Conservation (phyloP, 1,284 basidiomycete species). For the Sparassis latifolia region DNA sequence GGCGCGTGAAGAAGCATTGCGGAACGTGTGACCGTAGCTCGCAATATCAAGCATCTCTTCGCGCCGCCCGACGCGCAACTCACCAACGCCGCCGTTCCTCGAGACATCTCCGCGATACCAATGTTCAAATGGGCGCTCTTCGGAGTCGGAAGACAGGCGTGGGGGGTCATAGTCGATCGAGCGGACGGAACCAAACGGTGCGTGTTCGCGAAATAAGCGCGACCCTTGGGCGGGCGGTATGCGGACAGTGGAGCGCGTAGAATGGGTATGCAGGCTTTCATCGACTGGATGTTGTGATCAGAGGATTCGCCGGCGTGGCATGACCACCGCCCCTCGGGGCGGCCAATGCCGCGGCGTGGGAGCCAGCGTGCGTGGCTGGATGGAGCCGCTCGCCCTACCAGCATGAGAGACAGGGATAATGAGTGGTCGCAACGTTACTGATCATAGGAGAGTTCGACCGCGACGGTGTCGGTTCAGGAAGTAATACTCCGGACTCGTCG, state of each 20-base stretch:
- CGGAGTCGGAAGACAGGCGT: conserved; percentile 63
- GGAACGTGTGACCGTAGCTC: conserved; percentile 57
- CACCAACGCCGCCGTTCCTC: conserved; percentile 74
- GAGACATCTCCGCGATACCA: conserved; percentile 79
- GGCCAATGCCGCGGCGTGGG: conserved; percentile 2
- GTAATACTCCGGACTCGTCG: conserved; percentile 10
- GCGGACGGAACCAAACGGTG: conserved; percentile 20
- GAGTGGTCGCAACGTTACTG: conserved; percentile 40
- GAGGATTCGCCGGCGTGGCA: conserved; percentile 5
- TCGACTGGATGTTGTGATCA: conserved; percentile 22
- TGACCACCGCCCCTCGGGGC: too few species aligned
- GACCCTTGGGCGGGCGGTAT: conserved; percentile 27
- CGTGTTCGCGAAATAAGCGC: conserved; percentile 42
- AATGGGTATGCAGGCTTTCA: conserved; percentile 21
- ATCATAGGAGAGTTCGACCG: conserved; percentile 33
- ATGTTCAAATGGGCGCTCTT: conserved; percentile 73
- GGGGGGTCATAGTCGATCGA: conserved; percentile 15
- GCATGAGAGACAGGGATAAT: conserved; percentile 43
- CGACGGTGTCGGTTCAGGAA: conserved; percentile 1
- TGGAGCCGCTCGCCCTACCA: conserved; percentile 34
- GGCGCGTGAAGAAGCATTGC: conserved; percentile 18
- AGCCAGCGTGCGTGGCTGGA: too few species aligned
- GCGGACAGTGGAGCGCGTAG: conserved; percentile 21
- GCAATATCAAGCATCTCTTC: conserved; percentile 80
- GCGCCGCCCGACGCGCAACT: conserved; percentile 60